A percentile compares a stretch with the other conserved stretches of the same genome.
Evolutionary conservation across 1,139 yeast species (phyloP).

Genomic region (Zygosaccharomyces pseudobailii): DNA sequence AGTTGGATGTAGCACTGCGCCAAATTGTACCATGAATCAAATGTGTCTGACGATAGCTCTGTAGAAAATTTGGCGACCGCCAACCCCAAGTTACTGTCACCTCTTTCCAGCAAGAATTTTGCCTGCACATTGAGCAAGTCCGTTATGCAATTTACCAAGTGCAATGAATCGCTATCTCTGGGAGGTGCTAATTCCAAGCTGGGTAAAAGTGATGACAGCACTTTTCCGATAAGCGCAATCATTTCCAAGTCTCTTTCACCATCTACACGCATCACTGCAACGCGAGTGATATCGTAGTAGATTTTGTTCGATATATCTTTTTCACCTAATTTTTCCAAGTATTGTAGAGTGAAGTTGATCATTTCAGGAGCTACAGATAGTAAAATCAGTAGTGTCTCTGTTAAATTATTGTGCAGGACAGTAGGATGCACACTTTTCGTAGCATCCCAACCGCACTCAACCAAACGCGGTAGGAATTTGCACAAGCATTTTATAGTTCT

Average conservation of each 20-base stretch:
- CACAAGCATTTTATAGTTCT: conserved; percentile 59
- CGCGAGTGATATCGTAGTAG: conserved; percentile 48
- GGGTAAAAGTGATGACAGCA: conserved; percentile 37
- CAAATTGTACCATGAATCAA: conserved; percentile 73
- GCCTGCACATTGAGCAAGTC: conserved; percentile 59
- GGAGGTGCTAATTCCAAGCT: conserved; percentile 16
- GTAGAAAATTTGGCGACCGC: conserved; percentile 72
- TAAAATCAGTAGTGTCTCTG: conserved; percentile 66
- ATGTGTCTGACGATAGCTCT: conserved; percentile 78
- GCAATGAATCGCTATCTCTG: conserved; percentile 10
- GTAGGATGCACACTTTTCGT: conserved; percentile 58
- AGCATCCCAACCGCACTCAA: conserved; percentile 56
- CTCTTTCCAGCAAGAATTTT: conserved; percentile 62
- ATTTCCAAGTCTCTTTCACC: conserved; percentile 70
- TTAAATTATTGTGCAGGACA: conserved; percentile 62
- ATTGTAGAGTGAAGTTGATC: conserved; percentile 53
- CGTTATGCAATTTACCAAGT: conserved; percentile 32
- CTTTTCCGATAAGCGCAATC: conserved; percentile 54
- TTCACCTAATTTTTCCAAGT: conserved; percentile 43
- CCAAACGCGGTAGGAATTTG: conserved; percentile 60
- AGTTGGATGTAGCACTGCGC: conserved; percentile 67
- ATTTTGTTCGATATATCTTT: conserved; percentile 48
- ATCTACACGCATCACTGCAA: conserved; percentile 27
- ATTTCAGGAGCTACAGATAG: conserved; percentile 58
- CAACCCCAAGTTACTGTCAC: conserved; percentile 66